Conservation (phyloP, 768 basidiomycete genomes). For the Hericium coralloides region DNA sequence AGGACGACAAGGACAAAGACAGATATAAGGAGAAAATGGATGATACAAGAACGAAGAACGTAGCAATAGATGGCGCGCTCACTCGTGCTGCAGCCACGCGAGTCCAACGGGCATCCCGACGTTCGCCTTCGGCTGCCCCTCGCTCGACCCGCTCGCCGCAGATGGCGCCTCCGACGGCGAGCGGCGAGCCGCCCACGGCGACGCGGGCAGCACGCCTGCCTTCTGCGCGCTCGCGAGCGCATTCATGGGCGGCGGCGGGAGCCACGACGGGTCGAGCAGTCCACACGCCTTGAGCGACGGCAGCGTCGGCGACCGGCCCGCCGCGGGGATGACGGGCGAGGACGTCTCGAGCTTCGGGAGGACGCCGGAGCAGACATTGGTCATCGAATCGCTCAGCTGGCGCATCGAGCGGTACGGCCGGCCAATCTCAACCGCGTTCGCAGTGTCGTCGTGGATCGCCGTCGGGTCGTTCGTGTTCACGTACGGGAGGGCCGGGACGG, state of each 20-base stretch:
- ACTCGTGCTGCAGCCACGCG: conserved; percentile 61
- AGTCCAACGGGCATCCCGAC: conserved; percentile 52
- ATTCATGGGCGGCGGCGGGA: background rate
- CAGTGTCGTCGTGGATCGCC: background rate
- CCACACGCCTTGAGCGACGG: conserved; percentile 73
- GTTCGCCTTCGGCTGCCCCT: background rate
- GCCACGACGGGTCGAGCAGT: conserved; percentile 48
- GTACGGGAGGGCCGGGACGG: conserved; percentile 5
- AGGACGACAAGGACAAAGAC: background rate
- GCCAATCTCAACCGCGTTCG: background rate
- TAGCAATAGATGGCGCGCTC: conserved; percentile 5
- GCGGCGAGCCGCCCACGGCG: conserved; percentile 13
- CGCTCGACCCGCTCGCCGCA: background rate
- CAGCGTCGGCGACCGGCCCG: conserved; percentile 30
- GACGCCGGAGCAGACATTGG: background rate
- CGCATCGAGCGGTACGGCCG: conserved; percentile 10
- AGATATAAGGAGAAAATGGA: conserved; percentile 7
- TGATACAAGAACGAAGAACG: conserved; percentile 7
- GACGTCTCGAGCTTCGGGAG: background rate
- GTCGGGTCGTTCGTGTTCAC: background rate
- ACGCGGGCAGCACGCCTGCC: background rate
- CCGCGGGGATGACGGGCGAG: background rate
- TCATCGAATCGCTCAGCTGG: background rate
- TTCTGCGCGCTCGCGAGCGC: background rate
- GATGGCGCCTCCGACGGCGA: conserved; percentile 16